Conservation (phyloP, 225 moss, liverwort and hornwort species). For the Marchantia polymorpha region DNA sequence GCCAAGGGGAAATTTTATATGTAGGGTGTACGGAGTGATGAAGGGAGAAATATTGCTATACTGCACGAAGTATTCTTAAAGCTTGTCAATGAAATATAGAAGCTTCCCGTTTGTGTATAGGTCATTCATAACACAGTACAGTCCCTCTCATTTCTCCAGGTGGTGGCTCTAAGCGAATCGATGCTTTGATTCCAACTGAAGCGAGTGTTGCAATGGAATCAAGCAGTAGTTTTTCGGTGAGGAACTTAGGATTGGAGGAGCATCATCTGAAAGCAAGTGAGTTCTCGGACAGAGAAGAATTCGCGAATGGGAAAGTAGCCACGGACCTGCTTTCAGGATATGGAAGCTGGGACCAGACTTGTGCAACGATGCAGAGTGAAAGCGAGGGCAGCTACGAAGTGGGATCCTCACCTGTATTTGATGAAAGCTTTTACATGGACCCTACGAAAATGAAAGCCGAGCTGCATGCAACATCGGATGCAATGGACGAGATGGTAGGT, state of each 20-base stretch:
- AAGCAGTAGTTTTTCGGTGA: slow-evolving; percentile 1
- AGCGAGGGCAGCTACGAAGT: slow-evolving; percentile 17
- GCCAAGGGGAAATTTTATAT: not conserved
- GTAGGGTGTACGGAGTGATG: not conserved
- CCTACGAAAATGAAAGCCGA: slow-evolving; percentile 18
- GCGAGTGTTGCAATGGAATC: slow-evolving; percentile 1
- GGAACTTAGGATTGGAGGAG: slow-evolving; percentile 4
- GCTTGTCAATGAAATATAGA: too few relatives aligned
- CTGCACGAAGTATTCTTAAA: too few relatives aligned
- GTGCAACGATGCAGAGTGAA: slow-evolving; percentile 2
- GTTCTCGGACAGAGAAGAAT: slow-evolving; percentile 8
- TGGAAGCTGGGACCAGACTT: slow-evolving; percentile 14
- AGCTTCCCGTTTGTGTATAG: too few relatives aligned
- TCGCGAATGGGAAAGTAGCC: not conserved
- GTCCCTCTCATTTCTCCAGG: not conserved
- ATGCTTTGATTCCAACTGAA: not conserved
- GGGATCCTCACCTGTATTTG: slow-evolving; percentile 12
- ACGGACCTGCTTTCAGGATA: not conserved
- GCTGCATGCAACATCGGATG: slow-evolving; percentile 31
- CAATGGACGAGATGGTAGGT: slow-evolving; percentile 31
- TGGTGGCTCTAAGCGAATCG: not conserved
- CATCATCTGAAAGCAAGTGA: slow-evolving; percentile 17
- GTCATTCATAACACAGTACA: too few relatives aligned
- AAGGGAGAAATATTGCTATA: not conserved
- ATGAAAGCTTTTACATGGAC: slow-evolving; percentile 15